Base-by-base conservation (phyloP, 495 filamentous ascomycete genomes). In the Hypoxylon cercidicola region DNA sequence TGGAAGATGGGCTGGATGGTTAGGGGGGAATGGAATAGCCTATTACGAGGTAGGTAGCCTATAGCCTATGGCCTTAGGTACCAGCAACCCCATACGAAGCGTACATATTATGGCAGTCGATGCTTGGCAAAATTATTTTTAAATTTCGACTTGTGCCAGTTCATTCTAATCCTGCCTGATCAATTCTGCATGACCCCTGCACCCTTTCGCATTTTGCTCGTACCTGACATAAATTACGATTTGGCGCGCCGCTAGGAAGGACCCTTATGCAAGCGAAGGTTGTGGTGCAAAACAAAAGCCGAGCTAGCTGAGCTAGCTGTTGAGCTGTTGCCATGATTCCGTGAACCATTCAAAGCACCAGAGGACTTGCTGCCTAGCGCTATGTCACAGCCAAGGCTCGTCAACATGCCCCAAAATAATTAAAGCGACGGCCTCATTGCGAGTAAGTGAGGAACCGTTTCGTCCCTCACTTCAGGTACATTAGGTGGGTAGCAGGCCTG, bases 161-260 rank as follows among this genome's bases (percentile, higher is more conserved):
- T 50, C 30, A 56, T 51, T 61, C 13, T 4, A 43, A 18, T 15
- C 15, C 16, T 20, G n/a, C 40, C 16, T 18, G 50, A 21, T 10
- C 23, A 28, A 51, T 50, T 44, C 30, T 35, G 35, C 23, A 3
- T 18, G 0, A 55, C 54, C 64, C 48, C 37, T 56, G 45, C 51
- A 40, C 4, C 18, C 47, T 23, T 32, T 50, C 51, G 58, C 58
- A 58, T 67, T 58, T 53, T 12, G 10, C 20, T 49, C 44, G 64
- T 67, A 62, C 64, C 64, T 67, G 64, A 48, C 64, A 67, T 51
- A 45, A 58, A 67, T 59, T 61, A 49, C 50, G 39, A 55, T 51
- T 30, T 23, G 44, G 37, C 50, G 34, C 30, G 50, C 55, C 30
- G 35, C 62, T 51, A 55, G 39, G 28, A 48, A 21, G 30, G 44